These are phyloP conservation scores for Didymellaceae sp. DNA, from an alignment of 2,329 filamentous ascomycete species.

Conservation along the genomic window DNA sequence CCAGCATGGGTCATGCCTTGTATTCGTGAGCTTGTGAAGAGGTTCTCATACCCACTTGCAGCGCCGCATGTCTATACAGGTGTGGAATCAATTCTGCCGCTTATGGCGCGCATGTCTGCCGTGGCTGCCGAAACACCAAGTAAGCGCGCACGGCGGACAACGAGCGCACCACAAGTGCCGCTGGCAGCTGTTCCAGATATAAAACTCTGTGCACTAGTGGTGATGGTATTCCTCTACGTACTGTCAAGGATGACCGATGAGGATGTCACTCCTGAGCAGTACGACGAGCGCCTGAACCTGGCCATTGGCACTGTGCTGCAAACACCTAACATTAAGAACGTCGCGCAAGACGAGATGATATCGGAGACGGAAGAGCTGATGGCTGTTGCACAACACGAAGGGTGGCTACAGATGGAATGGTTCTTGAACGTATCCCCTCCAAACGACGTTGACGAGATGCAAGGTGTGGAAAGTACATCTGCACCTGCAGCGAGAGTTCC, in stretches of 20 bases:
- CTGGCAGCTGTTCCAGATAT: conserved; percentile 25
- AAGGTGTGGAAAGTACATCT: conserved; percentile 28
- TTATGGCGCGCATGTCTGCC: conserved; percentile 40
- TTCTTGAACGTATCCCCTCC: conserved; percentile 61
- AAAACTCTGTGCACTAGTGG: conserved; percentile 57
- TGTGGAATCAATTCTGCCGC: conserved; percentile 62
- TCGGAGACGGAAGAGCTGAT: conserved; percentile 44
- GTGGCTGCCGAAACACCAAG: conserved; percentile 44
- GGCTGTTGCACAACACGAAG: conserved; percentile 42
- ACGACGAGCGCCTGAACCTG: conserved; percentile 43
- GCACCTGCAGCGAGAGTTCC: conserved; percentile 45
- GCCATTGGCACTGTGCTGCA: conserved; percentile 60
- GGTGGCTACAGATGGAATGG: conserved; percentile 61
- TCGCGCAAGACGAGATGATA: conserved; percentile 54
- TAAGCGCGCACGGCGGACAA: conserved; percentile 58
- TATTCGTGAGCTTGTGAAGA: conserved; percentile 69
- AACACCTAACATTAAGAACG: conserved; percentile 57
- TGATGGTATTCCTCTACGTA: conserved; percentile 67
- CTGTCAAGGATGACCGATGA: conserved; percentile 52
- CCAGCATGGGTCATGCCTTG: conserved; percentile 71
- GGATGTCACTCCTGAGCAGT: conserved; percentile 40
- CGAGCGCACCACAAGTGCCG: conserved; percentile 13
- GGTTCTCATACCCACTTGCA: conserved; percentile 66
- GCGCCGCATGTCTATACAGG: conserved; percentile 78
- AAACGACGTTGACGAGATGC: conserved; percentile 34